Evolutionary conservation across 371 early-diverging fungal genomes (phyloP).

Genomic region (Capillidium rhysosporum): DNA sequence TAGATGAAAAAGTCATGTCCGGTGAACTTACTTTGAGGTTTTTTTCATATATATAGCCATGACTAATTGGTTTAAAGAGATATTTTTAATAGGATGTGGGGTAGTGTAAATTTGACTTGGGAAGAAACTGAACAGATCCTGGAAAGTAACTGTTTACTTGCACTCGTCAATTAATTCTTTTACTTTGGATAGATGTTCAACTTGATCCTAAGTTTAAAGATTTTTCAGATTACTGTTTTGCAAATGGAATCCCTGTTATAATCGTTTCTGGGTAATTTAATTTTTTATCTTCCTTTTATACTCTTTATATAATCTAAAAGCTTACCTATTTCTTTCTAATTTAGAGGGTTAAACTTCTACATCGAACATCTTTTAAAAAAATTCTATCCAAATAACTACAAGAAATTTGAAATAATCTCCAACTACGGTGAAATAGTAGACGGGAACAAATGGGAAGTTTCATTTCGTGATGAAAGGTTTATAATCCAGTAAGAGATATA

Average conservation of each 20-base stretch:
- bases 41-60: neutral
- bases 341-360: constrained; percentile 19
- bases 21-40: neutral
- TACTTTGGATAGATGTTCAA: constrained; percentile 8
- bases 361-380: constrained; percentile 17
- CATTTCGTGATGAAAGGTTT: constrained; percentile 20
- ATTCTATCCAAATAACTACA: constrained; percentile 10
- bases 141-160: constrained; percentile 6
- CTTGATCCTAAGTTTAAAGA: constrained; percentile 19
- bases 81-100: constrained; percentile 15
- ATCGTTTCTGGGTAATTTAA: constrained; percentile 16
- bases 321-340: neutral
- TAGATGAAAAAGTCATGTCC: constrained; percentile 9
- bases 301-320: neutral
- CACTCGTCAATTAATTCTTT: neutral
- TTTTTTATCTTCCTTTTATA: neutral
- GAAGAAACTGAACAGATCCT: constrained; percentile 22
- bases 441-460: constrained; percentile 19
- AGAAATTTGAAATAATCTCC: constrained; percentile 15
- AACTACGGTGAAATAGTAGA: constrained; percentile 17
- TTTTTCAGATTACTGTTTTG: constrained; percentile 11
- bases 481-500: neutral
- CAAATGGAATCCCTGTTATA: constrained; percentile 18
- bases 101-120: constrained; percentile 17
- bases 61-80: constrained; percentile 7